Base-by-base conservation (phyloP, 257 asterid genomes). In the Petunia axillaris region DNA sequence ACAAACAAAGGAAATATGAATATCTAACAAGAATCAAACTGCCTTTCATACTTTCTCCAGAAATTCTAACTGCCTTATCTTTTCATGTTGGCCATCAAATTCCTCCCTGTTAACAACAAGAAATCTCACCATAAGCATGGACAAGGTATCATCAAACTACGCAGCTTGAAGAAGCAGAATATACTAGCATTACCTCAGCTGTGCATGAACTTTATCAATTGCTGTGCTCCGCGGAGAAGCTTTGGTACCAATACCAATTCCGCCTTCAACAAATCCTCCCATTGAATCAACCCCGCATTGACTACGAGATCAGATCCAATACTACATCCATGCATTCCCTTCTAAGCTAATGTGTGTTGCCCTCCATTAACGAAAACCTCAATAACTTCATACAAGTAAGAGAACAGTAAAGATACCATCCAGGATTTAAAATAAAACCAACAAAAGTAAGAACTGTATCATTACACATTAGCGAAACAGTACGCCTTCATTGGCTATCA, bases 271-370 rank as follows among this genome's bases (percentile, higher is more conserved):
- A 87, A 90, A 93, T 77, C 93, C 97, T 84, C 98, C 98, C 98
- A 94, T 94, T 84, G 94, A 94, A 91, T 89, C 98, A 87, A 90
- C 92, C 85, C 88, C 94, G 97, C 94, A 90, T 91, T 85, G 91
- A 93, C 97, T 93, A 89, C 39, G 78, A 87, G 89, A 87, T 82
- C 90, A 90, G 90, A 86, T 81, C 88, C 88, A 79, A 93, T 82
- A 85, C 86, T 83, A 88, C 92, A 91, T 88, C 94, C 97, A 89
- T 87, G 91, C 94, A 92, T 91, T 84, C 89, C 94, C 74, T 81
- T 80, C 84, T 86, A 58, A 84, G 86, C 88, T 85, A 86, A 75
- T 41, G 65, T 81, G 87, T 76, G 74, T 85, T 84, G 73, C 82
- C 82, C 76, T 73, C 89, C 93, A 90, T 89, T 46, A 81, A 83